Evolutionary conservation across 495 filamentous ascomycete genomes (phyloP).

Genomic region (Penicillium arizonense): DNA sequence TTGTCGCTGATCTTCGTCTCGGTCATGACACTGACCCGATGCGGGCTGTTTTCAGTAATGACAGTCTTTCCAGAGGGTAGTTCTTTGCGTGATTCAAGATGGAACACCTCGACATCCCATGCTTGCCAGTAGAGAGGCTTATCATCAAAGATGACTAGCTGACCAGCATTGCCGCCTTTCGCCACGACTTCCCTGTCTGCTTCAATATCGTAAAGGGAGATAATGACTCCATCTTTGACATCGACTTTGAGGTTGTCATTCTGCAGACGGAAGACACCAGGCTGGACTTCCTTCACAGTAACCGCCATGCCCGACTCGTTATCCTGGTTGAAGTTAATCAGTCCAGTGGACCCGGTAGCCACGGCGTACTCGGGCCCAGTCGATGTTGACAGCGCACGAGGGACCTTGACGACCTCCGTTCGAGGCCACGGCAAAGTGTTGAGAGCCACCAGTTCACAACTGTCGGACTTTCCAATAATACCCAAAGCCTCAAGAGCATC

Average conservation of each 20-base stretch:
- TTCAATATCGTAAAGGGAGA: conserved; percentile 72
- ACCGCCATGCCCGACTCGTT: conserved; percentile 43
- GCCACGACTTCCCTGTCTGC: conserved; percentile 74
- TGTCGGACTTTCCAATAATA: conserved; percentile 37
- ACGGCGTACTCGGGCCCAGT: conserved; percentile 45
- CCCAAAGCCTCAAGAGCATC: conserved; percentile 68
- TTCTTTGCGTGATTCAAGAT: conserved; percentile 81
- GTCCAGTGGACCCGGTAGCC: conserved; percentile 41
- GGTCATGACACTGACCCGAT: conserved; percentile 76
- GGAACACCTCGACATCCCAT: conserved; percentile 98
- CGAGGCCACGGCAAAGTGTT: conserved; percentile 87
- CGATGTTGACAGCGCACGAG: conserved; percentile 29
- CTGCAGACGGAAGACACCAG: conserved; percentile 73
- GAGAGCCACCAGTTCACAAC: conserved; percentile 50
- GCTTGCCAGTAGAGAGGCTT: conserved; percentile 99
- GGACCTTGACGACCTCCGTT: conserved; percentile 65
- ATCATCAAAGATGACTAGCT: conserved; percentile 94
- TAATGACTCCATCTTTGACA: conserved; percentile 73
- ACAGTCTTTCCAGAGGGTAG: conserved; percentile 62
- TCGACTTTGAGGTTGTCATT: conserved; percentile 72
- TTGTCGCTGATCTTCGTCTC: conserved; percentile 82
- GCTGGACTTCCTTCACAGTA: conserved; percentile 60
- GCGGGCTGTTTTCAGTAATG: conserved; percentile 68
- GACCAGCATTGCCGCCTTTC: conserved; percentile 78
- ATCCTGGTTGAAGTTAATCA: conserved; percentile 36